A percentile compares a stretch with the other conserved stretches of the same genome.
phyloP scores from a whole-genome alignment of 805 yeast species.

The Ogataea corticis region DNA sequence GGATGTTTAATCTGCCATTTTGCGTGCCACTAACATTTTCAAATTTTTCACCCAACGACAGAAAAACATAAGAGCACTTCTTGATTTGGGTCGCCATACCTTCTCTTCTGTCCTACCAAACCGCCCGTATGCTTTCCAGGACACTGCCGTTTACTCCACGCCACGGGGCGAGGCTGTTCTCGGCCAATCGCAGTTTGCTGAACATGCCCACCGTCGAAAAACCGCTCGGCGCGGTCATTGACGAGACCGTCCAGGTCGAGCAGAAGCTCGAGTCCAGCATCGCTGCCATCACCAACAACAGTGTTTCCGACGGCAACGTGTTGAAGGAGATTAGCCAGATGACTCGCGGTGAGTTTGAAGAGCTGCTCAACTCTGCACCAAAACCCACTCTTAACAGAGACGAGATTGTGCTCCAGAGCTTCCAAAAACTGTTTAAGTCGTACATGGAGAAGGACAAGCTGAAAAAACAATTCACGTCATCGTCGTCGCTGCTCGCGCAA shows the following conservation, averaged over 20 bases:
- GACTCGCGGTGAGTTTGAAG: conserved; percentile 29
- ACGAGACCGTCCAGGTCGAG: background rate
- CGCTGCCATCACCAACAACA: background rate
- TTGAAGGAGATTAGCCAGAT: conserved; percentile 21
- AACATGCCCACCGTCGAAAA: background rate
- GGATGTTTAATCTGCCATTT: conserved; percentile 1
- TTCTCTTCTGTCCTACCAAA: background rate
- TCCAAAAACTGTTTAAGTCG: conserved; percentile 28
- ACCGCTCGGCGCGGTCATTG: background rate
- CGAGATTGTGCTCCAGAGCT: conserved; percentile 26
- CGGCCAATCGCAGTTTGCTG: conserved; percentile 1
- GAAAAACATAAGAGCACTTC: background rate
- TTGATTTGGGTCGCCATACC: background rate
- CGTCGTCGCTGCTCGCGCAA: conserved; percentile 30
- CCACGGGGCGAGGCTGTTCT: conserved; percentile 2
- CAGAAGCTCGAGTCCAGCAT: background rate
- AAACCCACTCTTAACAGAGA: conserved; percentile 33
- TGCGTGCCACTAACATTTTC: background rate
- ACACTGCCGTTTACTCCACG: background rate
- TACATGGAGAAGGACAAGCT: conserved; percentile 27
- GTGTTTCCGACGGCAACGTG: background rate
- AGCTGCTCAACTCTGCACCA: conserved; percentile 25
- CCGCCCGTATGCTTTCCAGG: background rate
- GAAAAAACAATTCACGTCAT: conserved; percentile 22
- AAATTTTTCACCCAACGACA: conserved; percentile 12